These are phyloP conservation scores for Pythium sukuiense DNA, from an alignment of 352 stramenopile species.

Conservation along the genomic window DNA sequence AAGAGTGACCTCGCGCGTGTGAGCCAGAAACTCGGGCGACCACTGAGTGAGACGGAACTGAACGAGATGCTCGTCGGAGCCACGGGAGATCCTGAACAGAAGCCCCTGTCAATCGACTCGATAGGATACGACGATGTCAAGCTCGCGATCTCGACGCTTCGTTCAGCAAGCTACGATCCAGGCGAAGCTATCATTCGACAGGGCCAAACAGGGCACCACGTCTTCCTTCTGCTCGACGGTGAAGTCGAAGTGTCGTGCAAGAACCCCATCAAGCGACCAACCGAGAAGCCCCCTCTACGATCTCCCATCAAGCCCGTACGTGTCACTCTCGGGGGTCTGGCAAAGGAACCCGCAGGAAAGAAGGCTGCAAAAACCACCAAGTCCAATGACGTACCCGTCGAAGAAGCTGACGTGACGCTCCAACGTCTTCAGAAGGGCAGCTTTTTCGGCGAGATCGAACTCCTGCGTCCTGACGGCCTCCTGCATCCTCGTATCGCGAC, in stretches of 20 bases:
- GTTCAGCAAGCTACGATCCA: conserved; percentile 60
- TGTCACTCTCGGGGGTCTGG: background rate
- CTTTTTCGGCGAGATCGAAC: conserved; percentile 81
- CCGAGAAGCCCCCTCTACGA: conserved; percentile 17
- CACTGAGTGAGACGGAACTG: conserved; percentile 72
- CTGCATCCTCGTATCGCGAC: conserved; percentile 74
- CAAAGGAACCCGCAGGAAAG: conserved; percentile 14
- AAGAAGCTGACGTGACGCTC: conserved; percentile 51
- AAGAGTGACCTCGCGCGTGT: conserved; percentile 76
- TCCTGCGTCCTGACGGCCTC: conserved; percentile 65
- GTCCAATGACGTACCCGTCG: background rate
- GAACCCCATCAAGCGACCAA: conserved; percentile 60
- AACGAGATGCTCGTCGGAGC: conserved; percentile 84
- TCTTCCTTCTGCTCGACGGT: conserved; percentile 77
- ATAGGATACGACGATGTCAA: conserved; percentile 83
- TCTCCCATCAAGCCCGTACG: background rate
- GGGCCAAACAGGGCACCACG: conserved; percentile 69
- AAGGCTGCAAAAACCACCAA: background rate
- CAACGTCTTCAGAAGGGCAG: conserved; percentile 64
- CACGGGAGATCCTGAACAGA: conserved; percentile 71
- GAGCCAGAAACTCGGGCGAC: conserved; percentile 65
- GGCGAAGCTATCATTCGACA: conserved; percentile 78
- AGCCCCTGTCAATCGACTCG: conserved; percentile 42
- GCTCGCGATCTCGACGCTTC: conserved; percentile 77
- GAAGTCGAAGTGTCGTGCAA: conserved; percentile 78